A percentile compares a stretch with the other conserved stretches of the same genome.
phyloP scores from a whole-genome alignment of 805 yeast genomes.

The Torulaspora microellipsoides region DNA sequence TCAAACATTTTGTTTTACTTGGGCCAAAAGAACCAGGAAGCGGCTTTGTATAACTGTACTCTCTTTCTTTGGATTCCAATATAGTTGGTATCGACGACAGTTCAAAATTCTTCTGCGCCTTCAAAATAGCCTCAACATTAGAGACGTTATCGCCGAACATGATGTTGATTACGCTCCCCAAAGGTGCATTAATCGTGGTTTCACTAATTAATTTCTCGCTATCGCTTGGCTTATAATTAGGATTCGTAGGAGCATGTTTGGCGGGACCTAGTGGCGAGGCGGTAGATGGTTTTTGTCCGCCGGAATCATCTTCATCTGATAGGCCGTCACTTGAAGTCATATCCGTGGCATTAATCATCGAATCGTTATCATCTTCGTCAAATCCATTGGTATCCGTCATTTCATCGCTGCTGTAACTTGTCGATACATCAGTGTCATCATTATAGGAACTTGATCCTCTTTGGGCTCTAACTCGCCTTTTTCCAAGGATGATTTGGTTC shows the following conservation, averaged over 20 bases:
- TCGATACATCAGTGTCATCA: slow-evolving; percentile 6
- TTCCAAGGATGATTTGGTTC: slow-evolving; percentile 41
- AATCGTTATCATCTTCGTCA: slow-evolving; percentile 24
- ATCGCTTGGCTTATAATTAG: slow-evolving; percentile 40
- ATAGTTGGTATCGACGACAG: slow-evolving; percentile 45
- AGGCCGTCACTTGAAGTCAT: slow-evolving; percentile 36
- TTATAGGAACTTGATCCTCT: slow-evolving; percentile 7
- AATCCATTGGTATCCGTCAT: slow-evolving; percentile 12
- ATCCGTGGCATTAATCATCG: slow-evolving; percentile 21
- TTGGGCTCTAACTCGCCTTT: slow-evolving; percentile 8
- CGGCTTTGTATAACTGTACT: slow-evolving; percentile 59
- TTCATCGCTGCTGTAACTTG: slow-evolving; percentile 11
- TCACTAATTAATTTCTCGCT: slow-evolving; percentile 55
- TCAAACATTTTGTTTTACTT: slow-evolving; percentile 63
- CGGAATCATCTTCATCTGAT: slow-evolving; percentile 19
- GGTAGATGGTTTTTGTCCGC: slow-evolving; percentile 3
- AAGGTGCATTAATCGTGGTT: slow-evolving; percentile 53
- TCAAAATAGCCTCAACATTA: slow-evolving; percentile 42
- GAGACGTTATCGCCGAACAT: slow-evolving; percentile 58
- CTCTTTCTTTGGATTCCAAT: slow-evolving; percentile 40
- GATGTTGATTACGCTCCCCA: slow-evolving; percentile 56
- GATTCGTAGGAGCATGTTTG: slow-evolving; percentile 46
- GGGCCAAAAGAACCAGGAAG: slow-evolving; percentile 69
- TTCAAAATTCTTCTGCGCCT: slow-evolving; percentile 60
- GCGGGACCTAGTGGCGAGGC: slow-evolving; percentile 35